Evolutionary conservation across 23 red algal species (phyloP), one percentile per base, ranked within the genome.

Genomic region (Cyanidium caldarium): DNA sequence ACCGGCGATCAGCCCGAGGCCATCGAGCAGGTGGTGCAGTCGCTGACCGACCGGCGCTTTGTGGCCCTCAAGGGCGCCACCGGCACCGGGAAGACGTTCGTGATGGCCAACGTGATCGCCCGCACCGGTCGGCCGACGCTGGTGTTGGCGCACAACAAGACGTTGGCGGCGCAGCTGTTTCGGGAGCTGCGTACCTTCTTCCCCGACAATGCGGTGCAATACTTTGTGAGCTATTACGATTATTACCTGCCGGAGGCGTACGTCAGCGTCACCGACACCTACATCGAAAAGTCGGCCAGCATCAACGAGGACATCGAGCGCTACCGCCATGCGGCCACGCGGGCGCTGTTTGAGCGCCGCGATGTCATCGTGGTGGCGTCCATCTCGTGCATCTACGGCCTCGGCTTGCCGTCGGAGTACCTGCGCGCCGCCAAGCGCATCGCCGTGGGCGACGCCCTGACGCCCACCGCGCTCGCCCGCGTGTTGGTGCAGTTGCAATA

Each of bases 221-320:
- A 71, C 69, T 93, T 93, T 65, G 81, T 93, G 0, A 78, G 72
- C 61, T 73, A 80, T 35, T 93, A 84, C 46, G 78, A 93, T 35
- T 68, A 70, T 44, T 93, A 82, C 46, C 74, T 76, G 29, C 87
- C 87, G 15, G 87, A 93, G 39, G 87, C 87, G 15, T 93, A 93
- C 65, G 39, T 80, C 33, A 72, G 70, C 13, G 39, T 66, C 34
- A 69, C 68, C 36, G 80, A 85, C 65, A 93, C 82, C 34, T 84
- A 93, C 69, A 93, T 93, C 46, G 80, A 73, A 23, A 93, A 93
- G 76, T 65, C 72, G 0, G 70, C 79, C 13, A 67, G 66, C 19
- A 72, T 93, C 69, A 82, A 93, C 43, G 45, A 81, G 10, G 80
- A 93, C 38, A 68, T 93, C 25, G 87, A 93, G 58, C 80, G 76